Conservation (phyloP, 805 yeast genomes). For the Trichomonascus vanleenenianus region DNA sequence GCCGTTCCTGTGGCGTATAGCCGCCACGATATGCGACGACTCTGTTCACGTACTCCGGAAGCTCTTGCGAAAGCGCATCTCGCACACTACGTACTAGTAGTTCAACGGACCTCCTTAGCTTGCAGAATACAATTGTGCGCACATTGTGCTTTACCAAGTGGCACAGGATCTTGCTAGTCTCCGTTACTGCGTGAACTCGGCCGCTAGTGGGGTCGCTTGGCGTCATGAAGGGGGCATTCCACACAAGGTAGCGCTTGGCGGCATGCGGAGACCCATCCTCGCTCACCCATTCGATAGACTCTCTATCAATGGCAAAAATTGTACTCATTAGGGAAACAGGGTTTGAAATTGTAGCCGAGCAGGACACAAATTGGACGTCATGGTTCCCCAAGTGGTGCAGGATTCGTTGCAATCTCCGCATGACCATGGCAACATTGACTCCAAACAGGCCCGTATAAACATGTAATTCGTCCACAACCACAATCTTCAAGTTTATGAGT, state of each 20-base stretch:
- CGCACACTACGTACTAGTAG: constrained; percentile 77
- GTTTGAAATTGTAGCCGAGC: constrained; percentile 84
- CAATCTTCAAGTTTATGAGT: constrained; percentile 53
- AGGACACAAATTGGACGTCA: constrained; percentile 64
- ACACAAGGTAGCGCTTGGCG: constrained; percentile 61
- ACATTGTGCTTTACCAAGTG: constrained; percentile 56
- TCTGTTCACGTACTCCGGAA: constrained; percentile 18
- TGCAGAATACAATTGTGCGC: constrained; percentile 85
- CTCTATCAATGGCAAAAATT: constrained; percentile 52
- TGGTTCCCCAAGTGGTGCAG: constrained; percentile 46
- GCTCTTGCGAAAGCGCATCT: constrained; percentile 18
- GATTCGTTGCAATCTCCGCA: constrained; percentile 70
- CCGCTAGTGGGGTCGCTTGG: constrained; percentile 49
- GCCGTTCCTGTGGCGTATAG: constrained; percentile 75
- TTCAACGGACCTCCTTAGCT: constrained; percentile 80
- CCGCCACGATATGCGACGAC: constrained; percentile 96
- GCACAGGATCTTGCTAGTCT: constrained; percentile 67
- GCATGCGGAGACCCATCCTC: constrained; percentile 91
- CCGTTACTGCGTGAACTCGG: constrained; percentile 62
- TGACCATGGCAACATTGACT: constrained; percentile 77
- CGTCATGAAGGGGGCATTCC: constrained; percentile 76
- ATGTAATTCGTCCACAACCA: constrained; percentile 81
- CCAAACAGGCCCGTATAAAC: constrained; percentile 84
- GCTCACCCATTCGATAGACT: constrained; percentile 35
- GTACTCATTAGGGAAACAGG: constrained; percentile 67